Conservation (phyloP, 176 grass and related monocot species). For the Puya raimondii region DNA sequence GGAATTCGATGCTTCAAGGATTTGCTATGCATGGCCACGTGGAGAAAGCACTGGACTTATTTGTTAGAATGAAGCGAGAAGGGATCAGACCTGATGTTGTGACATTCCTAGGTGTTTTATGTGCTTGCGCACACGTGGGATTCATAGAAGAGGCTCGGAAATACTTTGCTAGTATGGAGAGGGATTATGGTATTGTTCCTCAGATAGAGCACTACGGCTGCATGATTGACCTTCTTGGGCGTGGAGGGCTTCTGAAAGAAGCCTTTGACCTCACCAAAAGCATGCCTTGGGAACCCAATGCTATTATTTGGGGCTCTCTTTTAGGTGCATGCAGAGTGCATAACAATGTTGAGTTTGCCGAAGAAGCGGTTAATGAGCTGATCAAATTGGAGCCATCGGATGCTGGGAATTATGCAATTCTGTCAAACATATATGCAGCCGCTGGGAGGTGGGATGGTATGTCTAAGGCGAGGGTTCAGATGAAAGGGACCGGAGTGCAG, state of each 20-base stretch:
- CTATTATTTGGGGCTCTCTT: conserved; percentile 54
- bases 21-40: conserved; percentile 73
- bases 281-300: conserved; percentile 64
- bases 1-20: conserved; percentile 72
- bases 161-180: conserved; percentile 47
- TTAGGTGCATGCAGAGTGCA: conserved; percentile 72
- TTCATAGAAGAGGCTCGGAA: conserved; percentile 39
- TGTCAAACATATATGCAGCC: conserved; percentile 71
- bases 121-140: conserved; percentile 56
- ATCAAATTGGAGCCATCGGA: conserved; percentile 41
- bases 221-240: conserved; percentile 64
- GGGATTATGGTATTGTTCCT: conserved; percentile 39
- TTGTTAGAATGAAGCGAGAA: conserved; percentile 55
- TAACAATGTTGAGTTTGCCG: conserved; percentile 56
- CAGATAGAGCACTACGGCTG: conserved; percentile 78
- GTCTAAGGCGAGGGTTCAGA: conserved; percentile 62
- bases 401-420: conserved; percentile 56
- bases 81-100: conserved; percentile 49
- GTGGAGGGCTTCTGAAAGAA: conserved; percentile 48
- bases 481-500: conserved; percentile 48
- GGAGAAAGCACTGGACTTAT: conserved; percentile 40
- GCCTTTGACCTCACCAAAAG: conserved; percentile 39
- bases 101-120: conserved; percentile 56
- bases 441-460: conserved; percentile 51
- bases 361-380: conserved; percentile 45